These are phyloP conservation scores for Aphanomyces astaci DNA, from an alignment of 352 stramenopile species.

Conservation along the genomic window DNA sequence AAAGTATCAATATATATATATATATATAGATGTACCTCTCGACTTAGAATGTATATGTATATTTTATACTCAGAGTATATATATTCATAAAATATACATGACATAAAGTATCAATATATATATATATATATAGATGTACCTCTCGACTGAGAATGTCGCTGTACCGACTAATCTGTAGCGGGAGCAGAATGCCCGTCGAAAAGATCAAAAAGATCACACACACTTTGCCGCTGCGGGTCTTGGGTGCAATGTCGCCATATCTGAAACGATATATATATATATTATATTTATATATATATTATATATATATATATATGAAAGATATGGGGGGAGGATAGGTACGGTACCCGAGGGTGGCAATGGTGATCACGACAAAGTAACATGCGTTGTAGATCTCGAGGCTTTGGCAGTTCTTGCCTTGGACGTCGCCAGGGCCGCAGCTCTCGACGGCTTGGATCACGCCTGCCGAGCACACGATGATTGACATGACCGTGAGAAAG, in stretches of 20 bases:
- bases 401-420: conserved; percentile 43
- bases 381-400: conserved; percentile 67
- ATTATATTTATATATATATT: no score
- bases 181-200: conserved; percentile 57
- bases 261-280: conserved; percentile 26
- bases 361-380: conserved; percentile 82
- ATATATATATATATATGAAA: no score
- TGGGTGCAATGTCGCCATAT: conserved; percentile 67
- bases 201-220: conserved; percentile 66
- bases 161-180: conserved; percentile 56
- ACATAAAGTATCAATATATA: no score
- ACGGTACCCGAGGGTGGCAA: conserved; percentile 60
- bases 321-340: no score
- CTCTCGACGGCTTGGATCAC: conserved; percentile 32
- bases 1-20: no score
- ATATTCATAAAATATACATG: no score
- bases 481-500: conserved; percentile 40
- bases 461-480: conserved; percentile 55
- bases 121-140: no score
- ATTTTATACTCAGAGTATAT: no score
- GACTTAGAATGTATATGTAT: no score
- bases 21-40: no score
- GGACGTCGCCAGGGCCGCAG: conserved; percentile 15
- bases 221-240: conserved; percentile 48
- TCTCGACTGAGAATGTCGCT: conserved; percentile 65